These are phyloP conservation scores for Talaromyces sp. DNA, from an alignment of 2,329 filamentous ascomycete species.

Conservation along the genomic window DNA sequence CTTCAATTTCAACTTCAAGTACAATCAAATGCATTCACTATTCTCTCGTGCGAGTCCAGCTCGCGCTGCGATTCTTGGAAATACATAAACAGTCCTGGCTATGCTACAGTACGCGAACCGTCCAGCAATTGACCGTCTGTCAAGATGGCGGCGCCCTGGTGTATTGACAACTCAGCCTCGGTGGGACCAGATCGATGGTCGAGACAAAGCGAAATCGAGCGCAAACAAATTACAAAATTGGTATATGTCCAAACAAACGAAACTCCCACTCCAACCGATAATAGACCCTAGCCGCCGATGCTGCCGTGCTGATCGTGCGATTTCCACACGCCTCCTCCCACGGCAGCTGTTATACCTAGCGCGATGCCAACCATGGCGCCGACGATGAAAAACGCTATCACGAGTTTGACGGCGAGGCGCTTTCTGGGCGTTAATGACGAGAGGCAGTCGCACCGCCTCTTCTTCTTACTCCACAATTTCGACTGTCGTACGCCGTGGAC, in stretches of 20 bases:
- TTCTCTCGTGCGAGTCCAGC: background rate
- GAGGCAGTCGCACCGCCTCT: conserved; percentile 29
- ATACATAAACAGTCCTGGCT: background rate
- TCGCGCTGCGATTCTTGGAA: background rate
- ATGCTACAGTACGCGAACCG: background rate
- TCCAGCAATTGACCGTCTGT: background rate
- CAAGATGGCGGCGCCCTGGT: background rate
- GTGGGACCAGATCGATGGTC: background rate
- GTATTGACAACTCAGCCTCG: background rate
- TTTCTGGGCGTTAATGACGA: conserved; percentile 28
- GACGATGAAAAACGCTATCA: conserved; percentile 36
- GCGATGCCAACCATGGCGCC: conserved; percentile 41
- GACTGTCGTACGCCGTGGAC: conserved; percentile 20
- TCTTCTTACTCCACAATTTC: conserved; percentile 29
- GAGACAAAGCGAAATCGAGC: background rate
- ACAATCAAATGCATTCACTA: background rate
- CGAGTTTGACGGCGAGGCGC: conserved; percentile 31
- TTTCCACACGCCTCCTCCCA: conserved; percentile 40
- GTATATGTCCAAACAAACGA: background rate
- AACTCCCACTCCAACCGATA: background rate
- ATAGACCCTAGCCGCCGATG: conserved; percentile 15
- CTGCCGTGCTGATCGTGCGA: conserved; percentile 24
- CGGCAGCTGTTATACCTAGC: conserved; percentile 38
- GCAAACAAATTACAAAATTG: background rate
- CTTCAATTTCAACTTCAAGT: background rate